phyloP scores from a whole-genome alignment of 208 protist species.

The Wallacemonas sp. region DNA sequence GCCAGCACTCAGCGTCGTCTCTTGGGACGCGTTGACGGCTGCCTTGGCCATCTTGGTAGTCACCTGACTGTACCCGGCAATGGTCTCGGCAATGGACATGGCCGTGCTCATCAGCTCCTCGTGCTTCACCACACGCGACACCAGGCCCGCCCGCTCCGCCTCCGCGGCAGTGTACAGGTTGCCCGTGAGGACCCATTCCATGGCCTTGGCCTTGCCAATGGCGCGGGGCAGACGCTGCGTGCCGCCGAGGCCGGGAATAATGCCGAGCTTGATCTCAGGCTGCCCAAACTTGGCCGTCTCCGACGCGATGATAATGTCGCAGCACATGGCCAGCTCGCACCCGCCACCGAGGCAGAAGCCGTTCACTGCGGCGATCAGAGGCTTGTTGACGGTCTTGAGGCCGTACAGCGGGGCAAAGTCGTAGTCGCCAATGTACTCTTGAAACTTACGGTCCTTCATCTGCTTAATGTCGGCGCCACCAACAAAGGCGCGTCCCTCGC shows the following conservation, averaged over 20 bases:
- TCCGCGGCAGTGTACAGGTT: conserved; percentile 73
- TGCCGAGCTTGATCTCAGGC: conserved; percentile 93
- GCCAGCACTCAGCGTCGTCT: conserved; percentile 73
- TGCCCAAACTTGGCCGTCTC: conserved; percentile 89
- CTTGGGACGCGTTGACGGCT: conserved; percentile 84
- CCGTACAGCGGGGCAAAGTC: conserved; percentile 70
- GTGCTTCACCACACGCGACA: conserved; percentile 86
- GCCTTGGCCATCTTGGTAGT: conserved; percentile 87
- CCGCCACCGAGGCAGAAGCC: conserved; percentile 92
- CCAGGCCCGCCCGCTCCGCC: conserved; percentile 79
- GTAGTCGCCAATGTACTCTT: conserved; percentile 74
- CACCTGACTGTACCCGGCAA: conserved; percentile 79
- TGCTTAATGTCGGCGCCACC: conserved; percentile 97
- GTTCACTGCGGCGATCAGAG: conserved; percentile 91
- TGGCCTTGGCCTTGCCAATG: conserved; percentile 93
- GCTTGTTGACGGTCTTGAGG: conserved; percentile 67
- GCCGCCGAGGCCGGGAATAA: conserved; percentile 93
- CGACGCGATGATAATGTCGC: conserved; percentile 89
- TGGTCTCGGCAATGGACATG: conserved; percentile 67
- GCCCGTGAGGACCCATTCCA: conserved; percentile 93
- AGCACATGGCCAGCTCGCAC: conserved; percentile 92
- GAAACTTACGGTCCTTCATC: conserved; percentile 82
- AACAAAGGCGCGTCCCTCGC: conserved; percentile 94
- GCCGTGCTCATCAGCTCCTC: conserved; percentile 68
- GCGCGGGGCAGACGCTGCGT: conserved; percentile 90